Evolutionary conservation across 1,284 basidiomycete genomes (phyloP).

Genomic region (Apiotrichum mycotoxinovorans): DNA sequence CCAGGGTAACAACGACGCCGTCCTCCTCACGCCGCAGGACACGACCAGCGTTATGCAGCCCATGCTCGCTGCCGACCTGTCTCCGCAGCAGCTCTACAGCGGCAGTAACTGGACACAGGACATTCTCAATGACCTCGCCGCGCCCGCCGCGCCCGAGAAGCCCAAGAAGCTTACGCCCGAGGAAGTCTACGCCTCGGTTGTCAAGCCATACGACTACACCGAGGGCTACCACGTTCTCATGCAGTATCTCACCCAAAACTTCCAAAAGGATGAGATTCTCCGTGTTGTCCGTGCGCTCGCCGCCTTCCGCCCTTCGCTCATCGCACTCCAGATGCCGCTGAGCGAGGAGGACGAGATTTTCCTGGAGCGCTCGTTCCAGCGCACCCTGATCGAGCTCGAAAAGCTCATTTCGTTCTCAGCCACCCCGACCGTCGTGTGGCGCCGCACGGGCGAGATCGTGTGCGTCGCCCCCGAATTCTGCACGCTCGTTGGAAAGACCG

Average conservation of each 20-base stretch:
- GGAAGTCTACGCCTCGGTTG: constrained; percentile 18
- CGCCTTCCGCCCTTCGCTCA: constrained; percentile 89
- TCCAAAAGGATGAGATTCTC: constrained; percentile 91
- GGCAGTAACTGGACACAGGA: constrained; percentile 2
- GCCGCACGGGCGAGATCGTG: constrained; percentile 94
- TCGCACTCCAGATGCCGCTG: constrained; percentile 92
- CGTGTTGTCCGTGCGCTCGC: constrained; percentile 91
- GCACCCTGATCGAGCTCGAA: constrained; percentile 88
- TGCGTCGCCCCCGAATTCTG: constrained; percentile 95
- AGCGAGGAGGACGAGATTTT: constrained; percentile 91
- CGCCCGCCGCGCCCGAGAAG: neutral
- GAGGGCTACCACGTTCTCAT: constrained; percentile 92
- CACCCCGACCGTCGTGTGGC: constrained; percentile 99
- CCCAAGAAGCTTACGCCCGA: constrained; percentile 19
- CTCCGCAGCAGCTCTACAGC: constrained; percentile 6
- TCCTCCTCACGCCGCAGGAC: constrained; percentile 8
- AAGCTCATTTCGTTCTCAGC: constrained; percentile 96
- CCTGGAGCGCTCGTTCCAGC: constrained; percentile 90
- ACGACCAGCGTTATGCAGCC: constrained; percentile 5
- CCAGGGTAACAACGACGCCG: neutral
- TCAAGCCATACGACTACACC: constrained; percentile 64
- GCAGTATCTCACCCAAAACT: constrained; percentile 84
- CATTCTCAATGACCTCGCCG: neutral
- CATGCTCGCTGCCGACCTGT: constrained; percentile 7
- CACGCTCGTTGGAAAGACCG: constrained; percentile 83